Percentiles rank a stretch among this genome's conserved stretches.
Conservation (phyloP, 202 grass and related monocot species). For the Panicum virgatum region DNA sequence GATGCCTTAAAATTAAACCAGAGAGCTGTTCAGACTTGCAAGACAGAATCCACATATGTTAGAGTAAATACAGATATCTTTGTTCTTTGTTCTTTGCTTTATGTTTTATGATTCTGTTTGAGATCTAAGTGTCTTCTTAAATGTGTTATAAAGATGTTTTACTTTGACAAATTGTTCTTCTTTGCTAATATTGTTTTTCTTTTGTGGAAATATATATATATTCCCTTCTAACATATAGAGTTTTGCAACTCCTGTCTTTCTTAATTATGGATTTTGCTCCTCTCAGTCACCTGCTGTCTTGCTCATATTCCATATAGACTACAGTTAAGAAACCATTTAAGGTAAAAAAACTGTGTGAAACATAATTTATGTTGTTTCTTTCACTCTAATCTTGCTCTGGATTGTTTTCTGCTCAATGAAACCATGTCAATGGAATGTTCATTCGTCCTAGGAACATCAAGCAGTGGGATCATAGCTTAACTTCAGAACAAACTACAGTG, state of each 20-base stretch:
- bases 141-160: constrained; percentile 7
- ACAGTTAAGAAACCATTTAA: background rate
- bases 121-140: constrained; percentile 12
- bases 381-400: background rate
- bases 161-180: background rate
- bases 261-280: background rate
- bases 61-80: constrained; percentile 18
- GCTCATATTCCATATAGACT: background rate
- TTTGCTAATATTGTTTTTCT: background rate
- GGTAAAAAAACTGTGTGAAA: background rate
- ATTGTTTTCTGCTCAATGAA: background rate
- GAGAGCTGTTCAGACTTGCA: background rate
- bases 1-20: background rate
- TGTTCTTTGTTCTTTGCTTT: constrained; percentile 29
- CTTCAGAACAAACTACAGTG: background rate
- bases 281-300: background rate
- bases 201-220: background rate
- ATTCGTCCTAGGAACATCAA: constrained; percentile 7
- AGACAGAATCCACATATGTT: constrained; percentile 24
- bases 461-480: background rate
- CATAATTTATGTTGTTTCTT: background rate
- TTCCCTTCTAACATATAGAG: background rate
- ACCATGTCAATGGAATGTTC: background rate
- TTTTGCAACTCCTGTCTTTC: background rate
- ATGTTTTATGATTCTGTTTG: background rate